Evolutionary conservation across 352 stramenopile genomes (phyloP), one percentile per base, ranked within the genome.

Genomic region (Aphanomyces astaci): DNA sequence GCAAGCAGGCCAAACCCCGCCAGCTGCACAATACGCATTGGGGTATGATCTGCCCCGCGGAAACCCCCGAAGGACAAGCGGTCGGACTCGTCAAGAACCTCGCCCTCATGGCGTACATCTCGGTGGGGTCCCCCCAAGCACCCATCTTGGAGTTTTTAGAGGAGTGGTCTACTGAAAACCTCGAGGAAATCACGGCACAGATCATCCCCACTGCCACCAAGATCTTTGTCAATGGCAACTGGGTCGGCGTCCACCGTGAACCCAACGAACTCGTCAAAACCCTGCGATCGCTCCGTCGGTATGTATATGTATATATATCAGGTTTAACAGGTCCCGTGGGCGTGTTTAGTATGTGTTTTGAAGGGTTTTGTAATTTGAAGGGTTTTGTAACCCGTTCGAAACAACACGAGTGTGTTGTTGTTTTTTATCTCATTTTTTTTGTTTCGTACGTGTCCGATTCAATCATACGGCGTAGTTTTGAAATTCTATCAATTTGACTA

Each of bases 21-120:
- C 96, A 99, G 80, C 80, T 99, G 30, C 98, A 99, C 83, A 99
- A 99, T 78, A 99, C 97, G 63, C 98, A 99, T 79, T 99, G 97
- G 97, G 98, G 98, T 46, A 99, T 99, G 95, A 98, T 99, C 40
- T 99, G 98, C 86, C 87, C 86, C 0, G 94, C 92, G 33, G 94
- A 99, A 75, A 98, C 96, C 4, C 96, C 96, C 3, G 96, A 99
- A 76, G 96, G 95, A 33, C 92, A 98, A 70, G 94, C 95, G 55
- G 87, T 97, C 57, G 94, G 95, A 64, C 85, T 98, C 17, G 94
- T 98, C 43, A 98, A 98, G 84, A 99, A 99, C 80, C 78, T 99
- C 69, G 96, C 97, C 7, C 78, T 99, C 45, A 99, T 99, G 97
- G 89, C 95, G 28, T 98, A 99, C 76, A 98, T 99, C 71, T 98